phyloP scores from a whole-genome alignment of 139 green algal genomes.

The Chlorokybus atmophyticus region DNA sequence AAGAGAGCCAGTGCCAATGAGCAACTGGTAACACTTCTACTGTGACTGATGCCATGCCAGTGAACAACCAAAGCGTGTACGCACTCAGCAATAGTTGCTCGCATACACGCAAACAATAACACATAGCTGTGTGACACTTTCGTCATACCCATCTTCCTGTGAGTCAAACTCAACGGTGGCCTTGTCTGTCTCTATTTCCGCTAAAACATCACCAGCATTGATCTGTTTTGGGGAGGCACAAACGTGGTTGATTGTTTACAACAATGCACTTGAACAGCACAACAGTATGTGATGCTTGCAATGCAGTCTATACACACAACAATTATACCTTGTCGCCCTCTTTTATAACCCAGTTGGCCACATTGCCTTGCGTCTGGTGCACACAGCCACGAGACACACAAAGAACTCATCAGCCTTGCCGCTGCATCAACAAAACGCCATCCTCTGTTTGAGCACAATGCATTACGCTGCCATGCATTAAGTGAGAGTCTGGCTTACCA shows the following conservation, averaged over 20 bases:
- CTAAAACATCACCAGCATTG: slow-evolving; percentile 23
- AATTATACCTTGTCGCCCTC: slow-evolving; percentile 41
- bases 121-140: too few species aligned
- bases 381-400: too few species aligned
- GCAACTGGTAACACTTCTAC: background rate
- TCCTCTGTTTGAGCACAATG: too few species aligned
- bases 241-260: background rate
- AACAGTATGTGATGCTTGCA: slow-evolving; percentile 5
- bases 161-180: slow-evolving; percentile 32
- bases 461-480: too few species aligned
- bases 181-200: slow-evolving; percentile 33
- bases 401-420: too few species aligned
- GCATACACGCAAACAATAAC: too few species aligned
- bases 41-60: too few species aligned
- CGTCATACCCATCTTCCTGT: slow-evolving; percentile 34
- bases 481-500: too few species aligned
- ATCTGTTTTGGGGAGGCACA: slow-evolving; percentile 5
- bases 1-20: background rate
- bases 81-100: too few species aligned
- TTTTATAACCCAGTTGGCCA: slow-evolving; percentile 80
- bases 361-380: slow-evolving; percentile 69
- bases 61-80: too few species aligned
- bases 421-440: too few species aligned
- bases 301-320: background rate
- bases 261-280: background rate